Evolutionary conservation across 371 early-diverging fungal species (phyloP).

Genomic region (Choanephora cucurbitarum): DNA sequence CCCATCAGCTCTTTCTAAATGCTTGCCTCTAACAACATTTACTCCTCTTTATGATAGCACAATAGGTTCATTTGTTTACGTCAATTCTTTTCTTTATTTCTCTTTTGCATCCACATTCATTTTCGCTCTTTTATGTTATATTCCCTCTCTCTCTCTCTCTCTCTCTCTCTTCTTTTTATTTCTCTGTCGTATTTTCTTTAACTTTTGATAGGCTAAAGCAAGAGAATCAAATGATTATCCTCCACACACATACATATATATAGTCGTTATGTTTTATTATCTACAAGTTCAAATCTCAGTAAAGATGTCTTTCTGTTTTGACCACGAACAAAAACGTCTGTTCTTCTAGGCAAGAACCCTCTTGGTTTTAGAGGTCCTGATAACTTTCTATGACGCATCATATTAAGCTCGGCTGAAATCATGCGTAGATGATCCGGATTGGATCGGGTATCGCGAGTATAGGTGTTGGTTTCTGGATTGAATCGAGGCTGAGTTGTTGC

Average conservation of each 20-base stretch:
- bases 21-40: not conserved
- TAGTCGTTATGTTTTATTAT: too few relatives aligned
- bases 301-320: constrained; percentile 31
- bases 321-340: constrained; percentile 49
- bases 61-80: constrained; percentile 1
- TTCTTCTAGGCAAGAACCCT: constrained; percentile 59
- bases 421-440: constrained; percentile 63
- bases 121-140: not conserved
- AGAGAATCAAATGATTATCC: too few relatives aligned
- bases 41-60: not conserved
- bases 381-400: constrained; percentile 59
- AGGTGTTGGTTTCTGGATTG: constrained; percentile 52
- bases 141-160: not conserved
- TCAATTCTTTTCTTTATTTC: not conserved
- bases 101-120: too few relatives aligned
- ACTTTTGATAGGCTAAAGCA: too few relatives aligned
- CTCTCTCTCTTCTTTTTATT: too few relatives aligned
- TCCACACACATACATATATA: too few relatives aligned
- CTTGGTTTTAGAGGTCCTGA: constrained; percentile 61
- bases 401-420: constrained; percentile 61
- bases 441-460: constrained; percentile 60
- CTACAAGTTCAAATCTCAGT: too few relatives aligned
- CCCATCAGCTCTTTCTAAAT: constrained; percentile 9
- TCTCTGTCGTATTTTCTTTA: too few relatives aligned
- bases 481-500: constrained; percentile 55